Conservation (phyloP, 2,329 filamentous ascomycete species). For the Cladosporium sp. region DNA sequence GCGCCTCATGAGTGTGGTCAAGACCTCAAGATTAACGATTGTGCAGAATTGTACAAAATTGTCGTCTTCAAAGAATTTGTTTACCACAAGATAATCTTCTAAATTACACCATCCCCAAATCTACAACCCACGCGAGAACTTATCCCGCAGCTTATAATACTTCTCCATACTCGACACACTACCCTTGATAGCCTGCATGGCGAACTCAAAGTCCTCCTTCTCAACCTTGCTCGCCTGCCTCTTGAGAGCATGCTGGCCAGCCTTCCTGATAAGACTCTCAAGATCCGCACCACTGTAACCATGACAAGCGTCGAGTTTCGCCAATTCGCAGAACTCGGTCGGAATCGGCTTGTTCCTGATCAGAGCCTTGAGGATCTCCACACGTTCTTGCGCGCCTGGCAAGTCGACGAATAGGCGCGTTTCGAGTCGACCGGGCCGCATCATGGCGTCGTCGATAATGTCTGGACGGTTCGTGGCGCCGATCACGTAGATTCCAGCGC, state of each 20-base stretch:
- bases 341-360: constrained; percentile 51
- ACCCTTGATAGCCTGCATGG: constrained; percentile 39
- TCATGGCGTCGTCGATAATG: constrained; percentile 93
- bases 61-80: neutral
- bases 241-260: constrained; percentile 51
- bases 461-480: constrained; percentile 93
- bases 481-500: constrained; percentile 87
- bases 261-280: constrained; percentile 54
- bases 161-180: constrained; percentile 56
- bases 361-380: constrained; percentile 75
- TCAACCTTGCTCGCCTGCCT: constrained; percentile 43
- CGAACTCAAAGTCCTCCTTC: constrained; percentile 43
- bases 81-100: too few relatives aligned
- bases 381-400: constrained; percentile 72
- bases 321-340: constrained; percentile 51
- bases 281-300: constrained; percentile 73
- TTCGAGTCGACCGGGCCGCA: constrained; percentile 84
- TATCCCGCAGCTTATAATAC: constrained; percentile 49
- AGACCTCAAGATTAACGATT: too few relatives aligned
- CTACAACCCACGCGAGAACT: neutral
- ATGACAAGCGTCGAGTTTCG: constrained; percentile 61
- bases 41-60: too few relatives aligned
- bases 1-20: too few relatives aligned
- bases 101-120: too few relatives aligned
- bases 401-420: constrained; percentile 87